Evolutionary conservation across 108 stramenopile genomes (phyloP), one percentile per base, ranked within the genome.

Genomic region (Epithemia pelagica): DNA sequence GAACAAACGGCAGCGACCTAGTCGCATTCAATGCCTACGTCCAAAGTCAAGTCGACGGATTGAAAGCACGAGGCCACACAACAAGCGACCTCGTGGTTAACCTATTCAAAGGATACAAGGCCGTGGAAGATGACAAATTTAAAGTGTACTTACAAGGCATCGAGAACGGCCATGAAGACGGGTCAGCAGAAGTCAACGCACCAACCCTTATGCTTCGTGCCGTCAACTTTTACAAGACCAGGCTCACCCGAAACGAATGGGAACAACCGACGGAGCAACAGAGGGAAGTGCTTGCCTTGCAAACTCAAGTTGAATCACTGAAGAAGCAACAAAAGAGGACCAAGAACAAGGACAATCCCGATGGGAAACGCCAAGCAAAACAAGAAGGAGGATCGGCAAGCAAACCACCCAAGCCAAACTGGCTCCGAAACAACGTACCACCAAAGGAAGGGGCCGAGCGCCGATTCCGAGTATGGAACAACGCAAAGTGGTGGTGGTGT

Each of bases 21-120:
- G n/a, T n/a, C n/a, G n/a, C n/a, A 19, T 52, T 52, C 52, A 52
- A 52, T 52, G 52, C 15, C 18, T 52, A 52, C 20, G 52, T 52
- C 20, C 20, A 52, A 19, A 20, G 20, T 15, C 52, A 52, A 20
- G 18, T 52, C 52, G 18, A 52, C 52, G 52, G 18, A 19, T 20
- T 52, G 52, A 52, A 15, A 52, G 52, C 52, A 19, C 62, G 72
- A 8, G 64, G 79, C 1, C 30, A 70, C 18, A 25, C n/a, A 0
- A 65, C 72, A 0, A 2, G 32, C 8, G 59, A 73, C 32, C 24
- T 80, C 2, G 1, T 76, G 25, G 32, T 57, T 1, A 75, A 75
- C 30, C 78, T 79, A 24, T 74, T 79, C 67, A 68, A 72, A 30
- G 74, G 62, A 18, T 79, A 75, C 59, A 24, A 33, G 3, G 58